Evolutionary conservation across 148 eudicot genomes (phyloP).

Genomic region (Simmondsia chinensis): DNA sequence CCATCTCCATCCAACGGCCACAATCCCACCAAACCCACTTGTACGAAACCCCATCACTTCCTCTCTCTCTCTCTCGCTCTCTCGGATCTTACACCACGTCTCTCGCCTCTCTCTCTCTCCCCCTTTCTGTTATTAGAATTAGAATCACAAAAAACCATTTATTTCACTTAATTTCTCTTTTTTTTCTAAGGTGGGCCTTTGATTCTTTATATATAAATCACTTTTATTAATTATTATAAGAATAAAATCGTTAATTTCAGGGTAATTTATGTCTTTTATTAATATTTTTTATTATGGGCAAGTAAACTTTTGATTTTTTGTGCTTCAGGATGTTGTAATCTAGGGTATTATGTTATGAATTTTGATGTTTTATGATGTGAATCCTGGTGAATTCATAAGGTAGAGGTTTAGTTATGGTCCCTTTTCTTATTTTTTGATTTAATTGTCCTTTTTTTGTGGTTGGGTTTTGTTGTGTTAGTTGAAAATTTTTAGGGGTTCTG

Average conservation of each 20-base stretch:
- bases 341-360: no score
- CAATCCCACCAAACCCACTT: constrained; percentile 5
- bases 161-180: neutral
- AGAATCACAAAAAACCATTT: no score
- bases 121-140: constrained; percentile 1
- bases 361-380: no score
- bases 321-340: no score
- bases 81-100: constrained; percentile 31
- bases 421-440: neutral
- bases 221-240: neutral
- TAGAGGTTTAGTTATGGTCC: no score
- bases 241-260: neutral
- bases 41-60: neutral
- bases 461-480: constrained; percentile 8
- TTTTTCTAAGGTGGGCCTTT: neutral
- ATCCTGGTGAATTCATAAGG: no score
- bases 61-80: neutral
- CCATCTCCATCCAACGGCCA: constrained; percentile 8
- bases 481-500: constrained; percentile 7
- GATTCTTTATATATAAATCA: no score
- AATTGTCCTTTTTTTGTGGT: constrained; percentile 10
- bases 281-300: no score
- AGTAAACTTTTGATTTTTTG: no score
- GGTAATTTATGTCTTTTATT: no score
- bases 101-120: constrained; percentile 6